These are phyloP conservation scores for Cucurbita moschata DNA, from an alignment of 306 rosid genomes.

Conservation along the genomic window DNA sequence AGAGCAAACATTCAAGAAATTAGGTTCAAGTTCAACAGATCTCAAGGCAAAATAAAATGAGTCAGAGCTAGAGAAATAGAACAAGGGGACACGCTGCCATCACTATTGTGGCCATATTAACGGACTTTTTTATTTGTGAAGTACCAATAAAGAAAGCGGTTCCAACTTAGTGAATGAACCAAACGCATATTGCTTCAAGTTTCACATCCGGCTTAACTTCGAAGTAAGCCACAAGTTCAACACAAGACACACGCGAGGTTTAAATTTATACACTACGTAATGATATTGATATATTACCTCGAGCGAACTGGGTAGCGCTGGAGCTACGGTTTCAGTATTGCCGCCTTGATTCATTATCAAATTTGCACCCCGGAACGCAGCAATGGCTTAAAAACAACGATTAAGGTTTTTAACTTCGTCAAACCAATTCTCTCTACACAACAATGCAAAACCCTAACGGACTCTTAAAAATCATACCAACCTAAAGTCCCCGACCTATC, in stretches of 20 bases:
- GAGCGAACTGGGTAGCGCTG: conserved; percentile 34
- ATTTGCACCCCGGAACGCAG: conserved; percentile 28
- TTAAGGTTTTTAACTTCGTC: not conserved
- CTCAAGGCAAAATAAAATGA: not conserved
- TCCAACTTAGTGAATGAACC: not conserved
- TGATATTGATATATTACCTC: conserved; percentile 35
- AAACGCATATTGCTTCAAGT: not conserved
- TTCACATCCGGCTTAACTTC: not conserved
- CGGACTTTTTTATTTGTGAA: not conserved
- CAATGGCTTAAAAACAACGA: not conserved
- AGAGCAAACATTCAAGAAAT: not conserved
- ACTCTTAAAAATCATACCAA: not conserved
- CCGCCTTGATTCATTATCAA: conserved; percentile 66
- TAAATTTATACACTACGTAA: not conserved
- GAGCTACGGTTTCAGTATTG: conserved; percentile 54
- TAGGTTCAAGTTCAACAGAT: not conserved
- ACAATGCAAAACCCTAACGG: conserved; percentile 4
- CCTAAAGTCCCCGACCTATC: not conserved
- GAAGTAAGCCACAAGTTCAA: not conserved
- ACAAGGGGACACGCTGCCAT: not conserved
- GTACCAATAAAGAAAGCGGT: not conserved
- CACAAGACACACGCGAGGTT: not conserved
- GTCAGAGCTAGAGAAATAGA: not conserved
- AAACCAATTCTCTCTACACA: not conserved
- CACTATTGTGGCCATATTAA: not conserved